Base-by-base conservation (phyloP, 352 stramenopile species). In the Phytophthora constricta region DNA sequence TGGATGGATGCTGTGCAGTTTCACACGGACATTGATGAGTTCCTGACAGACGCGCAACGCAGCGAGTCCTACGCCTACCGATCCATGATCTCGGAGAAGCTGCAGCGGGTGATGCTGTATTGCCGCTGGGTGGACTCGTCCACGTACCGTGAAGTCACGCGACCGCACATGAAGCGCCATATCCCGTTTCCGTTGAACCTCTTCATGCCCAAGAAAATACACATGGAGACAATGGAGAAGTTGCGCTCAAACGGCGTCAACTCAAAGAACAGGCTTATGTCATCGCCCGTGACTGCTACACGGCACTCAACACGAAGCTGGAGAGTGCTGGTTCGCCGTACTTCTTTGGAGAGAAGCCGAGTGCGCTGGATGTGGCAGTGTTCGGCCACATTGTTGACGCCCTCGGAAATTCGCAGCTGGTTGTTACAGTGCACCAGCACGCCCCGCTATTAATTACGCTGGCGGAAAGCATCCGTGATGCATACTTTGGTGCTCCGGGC, bases 301-400 rank as follows among this genome's bases (percentile, higher is more conserved):
- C 84, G 25, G 76, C 88, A 41, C 77, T 96, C 28, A 95, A 95
- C 64, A 76, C 88, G 37, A 92, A 92, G 72, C 76, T 96, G 19
- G 79, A 83, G 41, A 82, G 51, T n/a, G 72, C 76, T 45, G 63
- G 52, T n/a, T 74, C 72, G 25, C 47, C 55, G 23, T 96, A 82
- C 61, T 95, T 93, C 66, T 95, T 94, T 51, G 87, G 88, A 58
- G 61, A 76, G 22, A 69, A 75, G 16, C 80, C 80, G 0, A 93
- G 82, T 55, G 83, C 88, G 26, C 66, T 96, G 14, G 88, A 96
- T 56, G 86, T 91, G 23, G 77, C 84, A 0, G 84, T 93, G 13
- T 94, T 96, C 74, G 88, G 88, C 23, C 88, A 96, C 70, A 72
- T 92, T 47, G 86, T 92, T 27, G 88, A 96, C 37, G 85, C 85